A percentile compares a stretch with the other conserved stretches of the same genome.
These are phyloP conservation scores for Verticillium alfalfae DNA, from an alignment of 2,329 filamentous ascomycete genomes.

Conservation along the genomic window DNA sequence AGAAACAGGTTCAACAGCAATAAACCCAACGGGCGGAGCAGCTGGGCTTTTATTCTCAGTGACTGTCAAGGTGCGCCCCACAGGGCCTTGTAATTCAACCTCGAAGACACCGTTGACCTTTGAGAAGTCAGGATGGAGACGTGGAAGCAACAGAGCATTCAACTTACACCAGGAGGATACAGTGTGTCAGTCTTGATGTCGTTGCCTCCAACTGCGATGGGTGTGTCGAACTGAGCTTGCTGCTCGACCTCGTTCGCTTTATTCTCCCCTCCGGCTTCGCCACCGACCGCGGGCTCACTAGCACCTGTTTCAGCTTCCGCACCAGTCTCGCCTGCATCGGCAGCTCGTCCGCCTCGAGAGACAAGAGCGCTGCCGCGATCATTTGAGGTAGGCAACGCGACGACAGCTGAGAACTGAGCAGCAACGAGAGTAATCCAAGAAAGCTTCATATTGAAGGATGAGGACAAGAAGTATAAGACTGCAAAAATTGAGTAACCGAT, in stretches of 20 bases:
- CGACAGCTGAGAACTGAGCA: background rate
- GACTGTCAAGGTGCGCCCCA: conserved; percentile 25
- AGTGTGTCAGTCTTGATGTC: conserved; percentile 24
- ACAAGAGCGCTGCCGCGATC: background rate
- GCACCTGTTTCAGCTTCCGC: background rate
- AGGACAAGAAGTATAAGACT: background rate
- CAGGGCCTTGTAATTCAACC: conserved; percentile 29
- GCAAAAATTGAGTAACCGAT: background rate
- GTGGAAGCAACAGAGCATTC: background rate
- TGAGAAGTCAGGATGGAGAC: background rate
- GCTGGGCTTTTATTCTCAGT: conserved; percentile 28
- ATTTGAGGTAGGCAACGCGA: background rate
- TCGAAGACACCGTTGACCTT: conserved; percentile 27
- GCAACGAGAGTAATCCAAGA: background rate
- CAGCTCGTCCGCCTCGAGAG: background rate
- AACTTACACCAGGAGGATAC: conserved; percentile 26
- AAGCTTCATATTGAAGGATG: background rate
- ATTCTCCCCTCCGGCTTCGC: conserved; percentile 9
- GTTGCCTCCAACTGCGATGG: conserved; percentile 22
- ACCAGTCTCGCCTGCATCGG: background rate
- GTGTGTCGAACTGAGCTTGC: conserved; percentile 19
- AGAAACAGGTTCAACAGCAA: conserved; percentile 27
- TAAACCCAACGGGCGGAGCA: conserved; percentile 27
- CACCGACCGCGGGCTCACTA: conserved; percentile 1
- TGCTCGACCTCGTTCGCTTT: conserved; percentile 22